These are phyloP conservation scores for Funneliformis caledonium DNA, from an alignment of 371 early-diverging fungal genomes.

Conservation along the genomic window DNA sequence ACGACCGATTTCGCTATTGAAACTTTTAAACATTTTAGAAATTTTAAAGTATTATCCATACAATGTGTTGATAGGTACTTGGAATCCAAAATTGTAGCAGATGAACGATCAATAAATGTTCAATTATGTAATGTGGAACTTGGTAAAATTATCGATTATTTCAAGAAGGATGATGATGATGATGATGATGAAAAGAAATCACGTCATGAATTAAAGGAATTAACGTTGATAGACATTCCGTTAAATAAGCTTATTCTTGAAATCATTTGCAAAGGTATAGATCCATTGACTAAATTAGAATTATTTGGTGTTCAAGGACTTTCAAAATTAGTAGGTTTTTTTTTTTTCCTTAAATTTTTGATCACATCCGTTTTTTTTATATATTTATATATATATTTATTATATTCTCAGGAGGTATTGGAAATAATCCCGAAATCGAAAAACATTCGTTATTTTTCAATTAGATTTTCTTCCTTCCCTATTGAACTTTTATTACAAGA, in stretches of 20 bases:
- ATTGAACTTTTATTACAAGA: neutral
- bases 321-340: slow-evolving; percentile 12
- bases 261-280: slow-evolving; percentile 20
- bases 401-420: slow-evolving; percentile 12
- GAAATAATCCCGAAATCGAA: neutral
- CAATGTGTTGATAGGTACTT: neutral
- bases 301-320: neutral
- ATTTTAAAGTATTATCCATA: neutral
- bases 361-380: too few species aligned
- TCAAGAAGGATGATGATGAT: neutral
- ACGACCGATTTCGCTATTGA: slow-evolving; percentile 3
- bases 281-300: neutral
- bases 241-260: neutral
- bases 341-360: neutral
- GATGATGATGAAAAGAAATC: neutral
- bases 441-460: neutral
- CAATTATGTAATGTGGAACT: neutral
- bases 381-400: neutral
- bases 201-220: neutral
- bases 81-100: neutral
- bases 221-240: neutral
- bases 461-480: neutral
- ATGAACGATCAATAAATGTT: neutral
- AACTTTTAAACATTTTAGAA: slow-evolving; percentile 7
- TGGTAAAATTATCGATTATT: slow-evolving; percentile 25